Percentiles rank a stretch among this genome's conserved stretches.
Evolutionary conservation across 306 rosid genomes (phyloP).

Genomic region (Casuarina cunninghamiana): DNA sequence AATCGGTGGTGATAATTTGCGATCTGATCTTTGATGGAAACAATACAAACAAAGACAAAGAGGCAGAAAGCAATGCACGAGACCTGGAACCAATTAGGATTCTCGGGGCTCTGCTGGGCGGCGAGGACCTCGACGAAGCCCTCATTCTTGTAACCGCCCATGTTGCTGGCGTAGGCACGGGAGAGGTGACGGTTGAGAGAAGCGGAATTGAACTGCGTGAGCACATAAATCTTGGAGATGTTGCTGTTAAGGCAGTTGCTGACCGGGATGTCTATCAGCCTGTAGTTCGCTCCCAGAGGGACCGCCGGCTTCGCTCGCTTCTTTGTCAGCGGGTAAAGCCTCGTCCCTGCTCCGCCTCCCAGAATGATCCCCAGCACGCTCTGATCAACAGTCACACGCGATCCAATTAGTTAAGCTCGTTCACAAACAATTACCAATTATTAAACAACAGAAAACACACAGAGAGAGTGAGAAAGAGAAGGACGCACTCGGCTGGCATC

Average conservation of each 20-base stretch:
- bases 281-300: conserved; percentile 94
- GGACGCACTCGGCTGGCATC: conserved; percentile 87
- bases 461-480: not conserved
- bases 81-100: conserved; percentile 99
- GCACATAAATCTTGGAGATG: conserved; percentile 88
- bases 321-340: conserved; percentile 91
- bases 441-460: not conserved
- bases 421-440: not conserved
- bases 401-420: no score
- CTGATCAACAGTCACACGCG: conserved; percentile 31
- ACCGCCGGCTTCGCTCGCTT: conserved; percentile 99
- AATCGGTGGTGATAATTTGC: no score
- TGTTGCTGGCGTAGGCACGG: conserved; percentile 92
- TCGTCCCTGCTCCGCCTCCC: conserved; percentile 98
- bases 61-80: not conserved
- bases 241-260: conserved; percentile 97
- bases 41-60: no score
- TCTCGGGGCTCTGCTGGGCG: conserved; percentile 99
- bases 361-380: conserved; percentile 94
- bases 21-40: no score
- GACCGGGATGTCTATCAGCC: conserved; percentile 95
- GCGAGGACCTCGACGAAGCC: conserved; percentile 99
- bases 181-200: conserved; percentile 97
- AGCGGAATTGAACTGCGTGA: conserved; percentile 96
- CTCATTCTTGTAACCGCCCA: conserved; percentile 95